A percentile compares a stretch with the other conserved stretches of the same genome.
Evolutionary conservation across 1,284 basidiomycete genomes (phyloP).

Genomic region (Kalmanozyma brasiliensis): DNA sequence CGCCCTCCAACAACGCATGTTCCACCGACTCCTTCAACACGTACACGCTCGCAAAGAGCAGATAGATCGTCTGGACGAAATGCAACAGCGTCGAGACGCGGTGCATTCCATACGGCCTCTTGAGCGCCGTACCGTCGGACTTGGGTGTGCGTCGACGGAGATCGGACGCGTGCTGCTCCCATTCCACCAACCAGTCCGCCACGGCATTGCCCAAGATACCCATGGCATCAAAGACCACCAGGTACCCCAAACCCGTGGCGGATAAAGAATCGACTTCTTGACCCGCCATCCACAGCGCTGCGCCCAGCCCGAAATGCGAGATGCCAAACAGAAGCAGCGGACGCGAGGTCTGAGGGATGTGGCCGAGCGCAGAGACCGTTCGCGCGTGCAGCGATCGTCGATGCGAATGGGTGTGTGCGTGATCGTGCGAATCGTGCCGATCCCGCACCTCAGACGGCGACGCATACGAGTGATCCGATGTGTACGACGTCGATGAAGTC

Average conservation of each 20-base stretch:
- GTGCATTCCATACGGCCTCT: constrained; percentile 72
- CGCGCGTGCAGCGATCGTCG: constrained; percentile 30
- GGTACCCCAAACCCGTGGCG: constrained; percentile 90
- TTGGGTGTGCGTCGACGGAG: constrained; percentile 24
- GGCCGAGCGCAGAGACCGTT: constrained; percentile 52
- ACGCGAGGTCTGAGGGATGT: constrained; percentile 67
- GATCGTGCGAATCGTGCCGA: constrained; percentile 14
- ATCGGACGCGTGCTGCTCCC: constrained; percentile 43
- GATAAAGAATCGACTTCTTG: constrained; percentile 87
- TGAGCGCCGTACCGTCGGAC: constrained; percentile 21
- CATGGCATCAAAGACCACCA: constrained; percentile 89
- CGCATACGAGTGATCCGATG: constrained; percentile 26
- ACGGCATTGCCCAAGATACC: constrained; percentile 53
- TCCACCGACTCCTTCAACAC: constrained; percentile 88
- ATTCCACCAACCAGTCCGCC: constrained; percentile 40
- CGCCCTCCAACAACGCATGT: constrained; percentile 63
- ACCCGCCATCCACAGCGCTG: constrained; percentile 84
- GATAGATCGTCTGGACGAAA: constrained; percentile 87
- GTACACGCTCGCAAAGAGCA: constrained; percentile 89
- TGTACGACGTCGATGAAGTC: constrained; percentile 26
- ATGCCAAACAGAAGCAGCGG: constrained; percentile 69
- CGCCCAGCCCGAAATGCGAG: constrained; percentile 71
- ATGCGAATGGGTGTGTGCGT: constrained; percentile 23
- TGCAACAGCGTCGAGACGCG: constrained; percentile 81
- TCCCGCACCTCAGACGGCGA: background rate